Evolutionary conservation across 108 stramenopile genomes (phyloP).

Genomic region (Nitzschia sp.): DNA sequence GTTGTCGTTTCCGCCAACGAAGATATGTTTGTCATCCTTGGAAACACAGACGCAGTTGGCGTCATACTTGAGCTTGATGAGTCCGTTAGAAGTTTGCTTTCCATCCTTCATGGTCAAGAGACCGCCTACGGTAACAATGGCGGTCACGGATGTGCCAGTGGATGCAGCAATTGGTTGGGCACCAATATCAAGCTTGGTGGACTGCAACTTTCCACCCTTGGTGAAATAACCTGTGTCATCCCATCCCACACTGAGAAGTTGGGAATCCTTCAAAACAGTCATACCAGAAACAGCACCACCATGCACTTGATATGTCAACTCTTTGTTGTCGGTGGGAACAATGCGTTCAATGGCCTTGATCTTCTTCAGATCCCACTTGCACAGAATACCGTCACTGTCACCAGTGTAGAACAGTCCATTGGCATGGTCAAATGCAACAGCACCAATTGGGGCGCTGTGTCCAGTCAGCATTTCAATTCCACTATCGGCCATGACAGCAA

Average conservation of each 20-base stretch:
- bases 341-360: slow-evolving; percentile 42
- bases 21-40: slow-evolving; percentile 74
- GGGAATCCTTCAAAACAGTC: slow-evolving; percentile 39
- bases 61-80: slow-evolving; percentile 58
- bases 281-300: slow-evolving; percentile 66
- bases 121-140: slow-evolving; percentile 76
- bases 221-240: slow-evolving; percentile 81
- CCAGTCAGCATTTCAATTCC: slow-evolving; percentile 60
- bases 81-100: slow-evolving; percentile 39
- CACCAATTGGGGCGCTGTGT: slow-evolving; percentile 81
- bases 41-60: slow-evolving; percentile 74
- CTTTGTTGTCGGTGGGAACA: slow-evolving; percentile 41
- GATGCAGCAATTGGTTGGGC: slow-evolving; percentile 87
- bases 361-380: slow-evolving; percentile 75
- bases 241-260: slow-evolving; percentile 85
- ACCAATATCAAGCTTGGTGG: slow-evolving; percentile 47
- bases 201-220: slow-evolving; percentile 30
- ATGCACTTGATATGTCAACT: slow-evolving; percentile 62
- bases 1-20: slow-evolving; percentile 90
- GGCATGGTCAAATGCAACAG: slow-evolving; percentile 69
- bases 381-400: slow-evolving; percentile 87
- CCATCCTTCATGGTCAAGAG: slow-evolving; percentile 53
- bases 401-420: slow-evolving; percentile 76
- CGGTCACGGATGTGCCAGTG: slow-evolving; percentile 61
- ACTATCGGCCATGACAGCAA: slow-evolving; percentile 58